These are phyloP conservation scores for Russula olivacea DNA, from an alignment of 768 basidiomycete genomes.

Conservation along the genomic window DNA sequence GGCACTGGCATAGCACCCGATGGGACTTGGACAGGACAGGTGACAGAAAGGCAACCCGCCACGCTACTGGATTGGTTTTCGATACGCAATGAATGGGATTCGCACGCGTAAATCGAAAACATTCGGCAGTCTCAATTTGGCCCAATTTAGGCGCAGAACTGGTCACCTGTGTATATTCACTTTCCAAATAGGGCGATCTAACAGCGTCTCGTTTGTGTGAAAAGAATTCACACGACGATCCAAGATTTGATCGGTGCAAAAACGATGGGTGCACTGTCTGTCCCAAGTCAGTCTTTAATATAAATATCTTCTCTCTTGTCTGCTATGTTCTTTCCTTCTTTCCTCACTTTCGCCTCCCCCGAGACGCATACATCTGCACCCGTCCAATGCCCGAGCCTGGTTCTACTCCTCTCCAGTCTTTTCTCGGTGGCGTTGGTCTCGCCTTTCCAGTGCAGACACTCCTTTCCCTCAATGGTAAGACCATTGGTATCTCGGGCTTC, in stretches of 20 bases:
- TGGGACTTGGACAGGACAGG: not conserved
- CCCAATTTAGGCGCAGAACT: not conserved
- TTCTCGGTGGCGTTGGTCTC: slow-evolving; percentile 51
- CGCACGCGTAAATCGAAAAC: not conserved
- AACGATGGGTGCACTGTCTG: not conserved
- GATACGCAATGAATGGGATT: slow-evolving; percentile 3
- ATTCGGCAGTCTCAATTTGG: not conserved
- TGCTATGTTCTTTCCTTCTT: not conserved
- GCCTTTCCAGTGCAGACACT: slow-evolving; percentile 48
- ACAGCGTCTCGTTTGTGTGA: not conserved
- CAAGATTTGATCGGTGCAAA: not conserved
- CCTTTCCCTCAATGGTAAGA: slow-evolving; percentile 47
- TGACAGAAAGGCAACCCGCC: not conserved
- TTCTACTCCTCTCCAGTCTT: slow-evolving; percentile 41
- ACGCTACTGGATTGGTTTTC: not conserved
- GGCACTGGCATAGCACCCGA: not conserved
- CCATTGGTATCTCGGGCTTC: slow-evolving; percentile 59
- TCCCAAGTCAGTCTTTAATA: not conserved
- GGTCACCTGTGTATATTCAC: not conserved
- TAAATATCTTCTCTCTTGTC: not conserved
- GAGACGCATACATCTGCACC: slow-evolving; percentile 1
- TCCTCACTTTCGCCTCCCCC: not conserved
- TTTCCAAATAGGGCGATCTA: not conserved
- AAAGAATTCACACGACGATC: not conserved
- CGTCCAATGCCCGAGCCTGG: slow-evolving; percentile 5